Percentiles rank a stretch among this genome's conserved stretches.
Evolutionary conservation across 2,329 filamentous ascomycete genomes (phyloP).

Genomic region (Hymenoscyphus repandus): DNA sequence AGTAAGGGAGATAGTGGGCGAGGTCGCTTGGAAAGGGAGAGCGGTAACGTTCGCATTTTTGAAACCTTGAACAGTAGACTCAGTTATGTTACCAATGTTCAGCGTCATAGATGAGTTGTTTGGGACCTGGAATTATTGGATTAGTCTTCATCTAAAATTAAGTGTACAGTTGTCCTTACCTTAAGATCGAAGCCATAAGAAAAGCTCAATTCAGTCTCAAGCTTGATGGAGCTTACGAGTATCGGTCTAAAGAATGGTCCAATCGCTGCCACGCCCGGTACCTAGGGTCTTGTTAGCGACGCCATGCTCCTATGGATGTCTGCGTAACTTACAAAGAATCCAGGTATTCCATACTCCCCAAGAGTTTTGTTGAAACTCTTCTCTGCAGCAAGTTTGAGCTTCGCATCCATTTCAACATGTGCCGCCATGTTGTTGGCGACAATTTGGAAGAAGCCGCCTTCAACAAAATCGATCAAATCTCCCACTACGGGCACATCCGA

Average conservation of each 20-base stretch:
- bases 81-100: conserved; percentile 4
- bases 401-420: conserved; percentile 7
- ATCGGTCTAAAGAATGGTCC: conserved; percentile 10
- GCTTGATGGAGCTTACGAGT: conserved; percentile 5
- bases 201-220: conserved; percentile 3
- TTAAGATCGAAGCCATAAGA: conserved; percentile 9
- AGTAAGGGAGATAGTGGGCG: conserved; percentile 3
- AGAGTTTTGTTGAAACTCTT: conserved; percentile 7
- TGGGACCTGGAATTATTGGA: conserved; percentile 3
- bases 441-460: conserved; percentile 9
- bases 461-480: conserved; percentile 7
- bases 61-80: conserved; percentile 7
- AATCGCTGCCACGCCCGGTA: conserved; percentile 10
- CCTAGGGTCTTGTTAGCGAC: not conserved
- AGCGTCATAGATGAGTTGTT: conserved; percentile 11
- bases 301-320: no score
- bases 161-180: not conserved
- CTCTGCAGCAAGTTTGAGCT: not conserved
- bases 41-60: conserved; percentile 2
- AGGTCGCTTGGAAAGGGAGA: conserved; percentile 10
- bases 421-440: conserved; percentile 11
- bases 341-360: conserved; percentile 6
- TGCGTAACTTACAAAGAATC: conserved; percentile 7
- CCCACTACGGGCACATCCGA: not conserved
- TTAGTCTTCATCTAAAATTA: not conserved